phyloP scores from a whole-genome alignment of 805 yeast genomes.

The Pachysolen tannophilus region DNA sequence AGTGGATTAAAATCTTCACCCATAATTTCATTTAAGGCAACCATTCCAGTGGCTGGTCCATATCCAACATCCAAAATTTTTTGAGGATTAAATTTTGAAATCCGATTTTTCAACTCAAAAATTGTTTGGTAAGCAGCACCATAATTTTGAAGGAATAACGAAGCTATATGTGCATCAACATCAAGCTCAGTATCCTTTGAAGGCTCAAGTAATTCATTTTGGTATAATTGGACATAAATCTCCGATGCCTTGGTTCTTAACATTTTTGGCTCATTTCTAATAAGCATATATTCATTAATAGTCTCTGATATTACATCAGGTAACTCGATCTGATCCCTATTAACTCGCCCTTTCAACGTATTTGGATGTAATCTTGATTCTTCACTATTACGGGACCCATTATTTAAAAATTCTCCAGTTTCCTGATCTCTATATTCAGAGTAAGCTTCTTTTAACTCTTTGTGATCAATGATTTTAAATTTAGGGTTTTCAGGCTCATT shows the following conservation, averaged over 20 bases:
- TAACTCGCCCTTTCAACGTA: slow-evolving; percentile 50
- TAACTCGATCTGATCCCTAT: slow-evolving; percentile 41
- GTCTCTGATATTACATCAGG: slow-evolving; percentile 50
- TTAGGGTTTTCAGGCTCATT: slow-evolving; percentile 21
- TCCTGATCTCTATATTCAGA: slow-evolving; percentile 23
- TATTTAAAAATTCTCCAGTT: slow-evolving; percentile 19
- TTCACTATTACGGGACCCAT: slow-evolving; percentile 35
- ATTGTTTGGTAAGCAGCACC: slow-evolving; percentile 61
- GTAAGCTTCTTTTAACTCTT: slow-evolving; percentile 23
- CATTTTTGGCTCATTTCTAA: slow-evolving; percentile 52
- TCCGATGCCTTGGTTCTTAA: slow-evolving; percentile 49
- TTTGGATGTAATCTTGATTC: slow-evolving; percentile 51
- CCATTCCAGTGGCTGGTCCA: slow-evolving; percentile 90
- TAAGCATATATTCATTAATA: slow-evolving; percentile 57
- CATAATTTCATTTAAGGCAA: slow-evolving; percentile 80
- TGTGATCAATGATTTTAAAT: slow-evolving; percentile 27
- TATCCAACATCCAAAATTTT: slow-evolving; percentile 71
- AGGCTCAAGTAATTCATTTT: slow-evolving; percentile 44
- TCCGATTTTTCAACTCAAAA: slow-evolving; percentile 52
- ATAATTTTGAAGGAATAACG: slow-evolving; percentile 75
- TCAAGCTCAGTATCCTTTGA: slow-evolving; percentile 32
- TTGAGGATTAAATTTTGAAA: slow-evolving; percentile 48
- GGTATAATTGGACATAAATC: slow-evolving; percentile 30
- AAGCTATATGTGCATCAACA: slow-evolving; percentile 75
- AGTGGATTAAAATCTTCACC: slow-evolving; percentile 55